These are phyloP conservation scores for Neurospora sp. DNA, from an alignment of 495 filamentous ascomycete genomes.

Conservation along the genomic window DNA sequence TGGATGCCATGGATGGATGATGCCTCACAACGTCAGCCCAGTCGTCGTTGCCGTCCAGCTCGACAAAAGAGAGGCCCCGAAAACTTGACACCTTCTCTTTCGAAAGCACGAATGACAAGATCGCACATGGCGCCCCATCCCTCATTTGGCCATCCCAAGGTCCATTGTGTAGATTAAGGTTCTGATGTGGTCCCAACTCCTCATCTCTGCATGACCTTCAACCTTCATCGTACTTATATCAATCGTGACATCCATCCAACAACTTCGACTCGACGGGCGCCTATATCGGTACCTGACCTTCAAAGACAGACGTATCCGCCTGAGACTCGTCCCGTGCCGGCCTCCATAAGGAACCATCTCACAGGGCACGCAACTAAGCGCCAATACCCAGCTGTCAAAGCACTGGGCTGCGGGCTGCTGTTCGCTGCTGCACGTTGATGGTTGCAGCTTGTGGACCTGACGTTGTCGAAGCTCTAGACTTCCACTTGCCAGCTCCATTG, in stretches of 20 bases:
- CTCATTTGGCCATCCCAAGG: background rate
- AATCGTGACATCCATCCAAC: background rate
- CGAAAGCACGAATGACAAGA: constrained; percentile 8
- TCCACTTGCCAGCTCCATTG: background rate
- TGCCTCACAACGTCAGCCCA: background rate
- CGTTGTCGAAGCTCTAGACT: background rate
- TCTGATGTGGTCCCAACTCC: background rate
- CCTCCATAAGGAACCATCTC: background rate
- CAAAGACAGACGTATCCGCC: background rate
- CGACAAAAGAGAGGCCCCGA: constrained; percentile 3
- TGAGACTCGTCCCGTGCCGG: background rate
- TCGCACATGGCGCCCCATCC: constrained; percentile 10
- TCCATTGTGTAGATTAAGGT: background rate
- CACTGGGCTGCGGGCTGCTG: background rate
- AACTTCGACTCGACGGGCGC: background rate
- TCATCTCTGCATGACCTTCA: background rate
- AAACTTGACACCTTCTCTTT: background rate
- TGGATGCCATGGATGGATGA: background rate
- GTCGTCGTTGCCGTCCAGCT: too few species aligned
- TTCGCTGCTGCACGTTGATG: background rate
- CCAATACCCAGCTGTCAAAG: background rate
- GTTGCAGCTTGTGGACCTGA: background rate
- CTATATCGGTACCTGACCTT: constrained; percentile 1
- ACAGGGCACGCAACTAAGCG: background rate
- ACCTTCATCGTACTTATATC: background rate